These are phyloP conservation scores for Blastomyces parvus DNA, from an alignment of 2,329 filamentous ascomycete species.

Conservation along the genomic window DNA sequence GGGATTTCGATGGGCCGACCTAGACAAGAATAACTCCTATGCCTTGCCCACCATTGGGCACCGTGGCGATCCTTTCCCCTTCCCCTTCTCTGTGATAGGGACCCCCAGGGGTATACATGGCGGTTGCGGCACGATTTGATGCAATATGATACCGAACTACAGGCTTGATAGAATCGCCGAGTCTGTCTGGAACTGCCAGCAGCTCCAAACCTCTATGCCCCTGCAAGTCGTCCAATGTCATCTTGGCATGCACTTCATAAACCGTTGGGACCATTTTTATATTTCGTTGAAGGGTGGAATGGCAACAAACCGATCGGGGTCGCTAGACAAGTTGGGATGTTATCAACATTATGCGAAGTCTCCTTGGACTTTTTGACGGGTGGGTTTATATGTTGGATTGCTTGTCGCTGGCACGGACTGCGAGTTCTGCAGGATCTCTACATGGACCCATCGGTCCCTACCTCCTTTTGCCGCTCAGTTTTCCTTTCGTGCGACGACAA, in stretches of 20 bases:
- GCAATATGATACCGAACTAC: background rate
- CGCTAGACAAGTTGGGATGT: background rate
- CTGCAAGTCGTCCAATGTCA: background rate
- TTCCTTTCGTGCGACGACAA: conserved; percentile 3
- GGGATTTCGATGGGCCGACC: background rate
- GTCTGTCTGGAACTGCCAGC: background rate
- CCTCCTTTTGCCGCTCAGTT: conserved; percentile 5
- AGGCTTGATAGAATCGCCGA: background rate
- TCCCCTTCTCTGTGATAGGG: background rate
- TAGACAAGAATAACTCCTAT: background rate
- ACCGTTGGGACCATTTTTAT: background rate
- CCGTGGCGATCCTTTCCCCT: background rate
- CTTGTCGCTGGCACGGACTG: conserved; percentile 9
- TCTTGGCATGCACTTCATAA: background rate
- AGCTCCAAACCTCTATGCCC: background rate
- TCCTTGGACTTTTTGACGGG: conserved; percentile 7
- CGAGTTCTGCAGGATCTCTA: conserved; percentile 11
- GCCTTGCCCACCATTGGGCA: background rate
- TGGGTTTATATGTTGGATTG: conserved; percentile 9
- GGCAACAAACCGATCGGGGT: background rate
- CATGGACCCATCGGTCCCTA: conserved; percentile 3
- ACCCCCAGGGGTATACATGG: background rate
- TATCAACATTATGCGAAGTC: background rate
- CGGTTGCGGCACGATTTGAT: background rate
- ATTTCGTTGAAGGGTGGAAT: background rate